Base-by-base conservation (phyloP, 1,284 basidiomycete genomes). In the Puccinia horiana region DNA sequence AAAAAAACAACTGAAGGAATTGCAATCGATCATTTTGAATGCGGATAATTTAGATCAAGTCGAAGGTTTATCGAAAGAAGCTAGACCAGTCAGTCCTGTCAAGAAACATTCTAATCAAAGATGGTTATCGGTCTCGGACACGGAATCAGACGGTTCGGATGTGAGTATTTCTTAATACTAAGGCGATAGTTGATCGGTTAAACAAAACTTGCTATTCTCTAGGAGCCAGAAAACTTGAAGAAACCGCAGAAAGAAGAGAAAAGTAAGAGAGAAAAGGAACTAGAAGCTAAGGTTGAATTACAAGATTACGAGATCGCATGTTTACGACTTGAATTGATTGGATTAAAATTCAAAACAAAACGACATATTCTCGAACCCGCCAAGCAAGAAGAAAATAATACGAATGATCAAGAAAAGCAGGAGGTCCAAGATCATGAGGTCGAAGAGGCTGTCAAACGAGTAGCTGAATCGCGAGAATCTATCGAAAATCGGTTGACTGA, bases 1-100 rank as follows among this genome's bases (percentile, higher is more conserved):
- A 29, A 65, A 65, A 40, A 49, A 77, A 49, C 56, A 65, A 67
- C 61, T 77, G 35, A 35, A 44, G 42, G 61, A 77, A 32, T 77
- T 77, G 32, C 76, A 77, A 49, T 77, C 76, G 35, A 77, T 77
- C 44, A 61, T 77, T 26, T 77, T 77, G 61, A 77, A 77, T 52
- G 56, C 76, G 44, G n/a, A 49, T 29, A 77, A 65, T 42, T 29
- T 77, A 32, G 76, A 77, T n/a, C 42, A 63, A 63, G 20, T 61
- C 0, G 32, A 77, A 52, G 20, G 58, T 65, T 26, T 35, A 63
- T 47, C 54, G 14, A 65, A 65, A 32, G 61, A 63, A 49, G 52
- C 76, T 26, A 77, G 76, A 67, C 76, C 76, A 26, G 76, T 77
- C 14, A 77, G 76, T 40, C 76, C 76, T 1, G 56, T 77, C 44